These are phyloP conservation scores for Allantophomopsis lycopodina DNA, from an alignment of 2,329 filamentous ascomycete species.

Conservation along the genomic window DNA sequence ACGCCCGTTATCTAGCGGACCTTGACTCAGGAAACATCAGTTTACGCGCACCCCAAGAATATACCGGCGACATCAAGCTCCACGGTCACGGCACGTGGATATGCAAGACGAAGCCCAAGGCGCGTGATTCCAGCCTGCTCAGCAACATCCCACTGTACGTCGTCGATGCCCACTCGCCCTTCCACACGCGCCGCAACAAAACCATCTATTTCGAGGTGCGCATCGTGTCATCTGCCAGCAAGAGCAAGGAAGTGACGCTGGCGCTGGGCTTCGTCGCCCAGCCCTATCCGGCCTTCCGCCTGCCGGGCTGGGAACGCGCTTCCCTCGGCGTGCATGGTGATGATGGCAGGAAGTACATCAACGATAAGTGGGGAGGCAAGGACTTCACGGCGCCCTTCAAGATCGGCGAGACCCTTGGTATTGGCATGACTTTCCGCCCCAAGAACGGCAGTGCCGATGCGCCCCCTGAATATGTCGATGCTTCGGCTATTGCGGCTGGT, in stretches of 20 bases:
- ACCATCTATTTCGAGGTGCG: constrained; percentile 61
- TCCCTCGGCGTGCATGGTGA: constrained; percentile 67
- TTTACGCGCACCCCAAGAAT: constrained; percentile 35
- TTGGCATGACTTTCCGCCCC: constrained; percentile 50
- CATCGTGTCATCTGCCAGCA: constrained; percentile 29
- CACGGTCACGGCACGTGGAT: constrained; percentile 37
- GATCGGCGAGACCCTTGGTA: constrained; percentile 52
- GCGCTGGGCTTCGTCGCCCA: constrained; percentile 59
- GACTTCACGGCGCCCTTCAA: constrained; percentile 51
- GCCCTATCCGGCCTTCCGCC: constrained; percentile 64
- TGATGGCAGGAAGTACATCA: constrained; percentile 64
- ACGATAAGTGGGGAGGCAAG: constrained; percentile 60
- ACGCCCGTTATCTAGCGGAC: constrained; percentile 28
- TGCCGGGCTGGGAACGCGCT: constrained; percentile 71
- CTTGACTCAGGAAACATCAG: constrained; percentile 37
- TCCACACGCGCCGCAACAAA: constrained; percentile 29
- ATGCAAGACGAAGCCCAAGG: constrained; percentile 24
- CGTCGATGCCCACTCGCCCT: constrained; percentile 41
- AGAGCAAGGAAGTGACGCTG: constrained; percentile 29
- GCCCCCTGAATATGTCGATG: constrained; percentile 17
- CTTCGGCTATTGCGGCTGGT: constrained; percentile 6
- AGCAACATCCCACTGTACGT: constrained; percentile 58
- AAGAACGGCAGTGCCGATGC: constrained; percentile 8
- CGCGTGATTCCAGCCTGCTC: constrained; percentile 49
- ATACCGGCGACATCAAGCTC: constrained; percentile 30